Percentiles rank a stretch among this genome's conserved stretches.
Conservation (phyloP, 441 rosid genomes). For the Populus hybrid region DNA sequence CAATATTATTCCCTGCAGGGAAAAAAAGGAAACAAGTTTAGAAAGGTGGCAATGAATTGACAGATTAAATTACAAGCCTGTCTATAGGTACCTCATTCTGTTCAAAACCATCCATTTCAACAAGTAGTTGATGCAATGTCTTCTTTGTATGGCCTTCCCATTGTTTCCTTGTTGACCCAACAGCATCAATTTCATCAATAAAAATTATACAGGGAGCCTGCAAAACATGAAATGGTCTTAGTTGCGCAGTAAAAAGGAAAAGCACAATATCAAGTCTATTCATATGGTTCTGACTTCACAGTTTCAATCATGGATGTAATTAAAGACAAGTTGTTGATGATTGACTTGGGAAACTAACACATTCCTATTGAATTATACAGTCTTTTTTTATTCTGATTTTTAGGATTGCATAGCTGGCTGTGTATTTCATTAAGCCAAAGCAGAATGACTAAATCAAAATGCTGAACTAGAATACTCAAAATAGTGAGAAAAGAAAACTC, state of each 20-base stretch:
- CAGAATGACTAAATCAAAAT: not conserved
- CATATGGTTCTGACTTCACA: not conserved
- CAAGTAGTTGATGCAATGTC: conserved; percentile 95
- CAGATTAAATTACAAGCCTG: conserved; percentile 3
- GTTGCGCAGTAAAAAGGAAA: not conserved
- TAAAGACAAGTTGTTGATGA: not conserved
- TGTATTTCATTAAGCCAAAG: not conserved
- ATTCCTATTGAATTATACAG: not conserved
- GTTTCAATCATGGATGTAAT: not conserved
- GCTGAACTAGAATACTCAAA: not conserved
- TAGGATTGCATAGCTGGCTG: not conserved
- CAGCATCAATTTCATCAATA: conserved; percentile 98
- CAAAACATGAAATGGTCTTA: conserved; percentile 14
- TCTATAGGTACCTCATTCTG: conserved; percentile 76
- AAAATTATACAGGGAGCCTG: conserved; percentile 98
- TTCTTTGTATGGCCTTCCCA: conserved; percentile 99
- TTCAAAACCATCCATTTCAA: conserved; percentile 99
- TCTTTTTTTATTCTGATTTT: not conserved
- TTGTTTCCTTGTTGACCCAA: conserved; percentile 95
- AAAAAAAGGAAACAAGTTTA: conserved; percentile 7
- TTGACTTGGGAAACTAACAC: not conserved
- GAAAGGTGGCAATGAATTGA: conserved; percentile 3
- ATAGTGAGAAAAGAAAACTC: not conserved
- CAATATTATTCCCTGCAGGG: conserved; percentile 80
- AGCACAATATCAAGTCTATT: not conserved